Conservation (phyloP, 306 rosid species). For the Vachellia pachyceras region DNA sequence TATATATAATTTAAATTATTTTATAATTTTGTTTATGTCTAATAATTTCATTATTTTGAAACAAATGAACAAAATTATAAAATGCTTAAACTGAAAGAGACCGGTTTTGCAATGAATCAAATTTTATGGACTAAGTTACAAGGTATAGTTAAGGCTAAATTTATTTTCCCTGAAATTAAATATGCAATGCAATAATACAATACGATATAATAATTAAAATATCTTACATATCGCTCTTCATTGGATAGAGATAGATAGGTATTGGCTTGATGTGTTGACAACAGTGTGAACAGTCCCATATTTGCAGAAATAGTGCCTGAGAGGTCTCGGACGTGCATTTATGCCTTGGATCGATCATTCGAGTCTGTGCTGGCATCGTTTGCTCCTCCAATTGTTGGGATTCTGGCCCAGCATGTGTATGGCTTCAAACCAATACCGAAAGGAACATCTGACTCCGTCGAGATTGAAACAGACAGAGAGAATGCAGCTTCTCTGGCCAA, state of each 20-base stretch:
- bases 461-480: constrained; percentile 69
- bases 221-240: background rate
- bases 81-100: too few relatives aligned
- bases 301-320: constrained; percentile 96
- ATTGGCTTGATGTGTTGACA: constrained; percentile 24
- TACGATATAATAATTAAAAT: too few relatives aligned
- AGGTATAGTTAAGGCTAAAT: too few relatives aligned
- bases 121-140: too few relatives aligned
- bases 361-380: constrained; percentile 76
- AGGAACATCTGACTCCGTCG: constrained; percentile 59
- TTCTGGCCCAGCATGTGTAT: constrained; percentile 71
- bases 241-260: background rate
- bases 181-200: too few relatives aligned
- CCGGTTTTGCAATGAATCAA: too few relatives aligned
- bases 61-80: too few relatives aligned
- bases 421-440: constrained; percentile 70
- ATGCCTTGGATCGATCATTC: constrained; percentile 79
- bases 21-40: too few relatives aligned
- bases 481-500: constrained; percentile 83
- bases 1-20: too few relatives aligned
- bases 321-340: constrained; percentile 77
- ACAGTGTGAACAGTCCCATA: constrained; percentile 72
- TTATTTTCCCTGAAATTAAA: too few relatives aligned
- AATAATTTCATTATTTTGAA: too few relatives aligned
- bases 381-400: constrained; percentile 86